Base-by-base conservation (phyloP, 1,284 basidiomycete genomes). In the Austroboletus niveus region DNA sequence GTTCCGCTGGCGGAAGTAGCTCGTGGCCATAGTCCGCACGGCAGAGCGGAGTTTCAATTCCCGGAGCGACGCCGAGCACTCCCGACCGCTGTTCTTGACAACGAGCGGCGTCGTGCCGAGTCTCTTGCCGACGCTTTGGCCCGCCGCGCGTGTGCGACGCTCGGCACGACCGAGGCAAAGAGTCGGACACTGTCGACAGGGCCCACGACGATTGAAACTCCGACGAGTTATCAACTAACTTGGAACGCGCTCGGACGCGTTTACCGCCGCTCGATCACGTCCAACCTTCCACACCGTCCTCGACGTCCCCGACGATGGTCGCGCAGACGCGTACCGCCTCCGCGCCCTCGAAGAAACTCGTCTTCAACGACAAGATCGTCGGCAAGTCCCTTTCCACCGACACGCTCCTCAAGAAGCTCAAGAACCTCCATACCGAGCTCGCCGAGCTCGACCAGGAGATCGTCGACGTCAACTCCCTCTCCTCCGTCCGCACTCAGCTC, bases 371-470 rank as follows among this genome's bases (percentile, higher is more conserved):
- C 57, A 89, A 91, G 68, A 80, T 95, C 45, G 71, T 85, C 34
- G 80, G 78, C 32, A 89, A 87, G 67, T 80, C 82, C 22, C 72
- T 83, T 42, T 77, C 85, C 4, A 88, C 87, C 24, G 89, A 94
- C 72, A 80, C 82, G 0, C 75, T 94, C 29, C 81, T 90, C 60
- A 93, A 92, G 75, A 90, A 92, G 69, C 78, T 97, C 60, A 89
- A 90, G 76, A 72, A 78, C 1, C 77, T 98, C 6, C 89, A 95
- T 61, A 74, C 78, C 34, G 89, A 97, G 63, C 85, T 99, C 39
- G 82, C 85, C 15, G 81, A 79, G 8, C 78, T 95, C 61, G 94
- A 97, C 64, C 96, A 98, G 72, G 96, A 98, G 59, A 71, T 73
- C 32, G 84, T 93, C 63, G 93, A 96, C 62, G 77, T 82, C 35